These are phyloP conservation scores for Xylaria longipes DNA, from an alignment of 495 filamentous ascomycete species.

Conservation along the genomic window DNA sequence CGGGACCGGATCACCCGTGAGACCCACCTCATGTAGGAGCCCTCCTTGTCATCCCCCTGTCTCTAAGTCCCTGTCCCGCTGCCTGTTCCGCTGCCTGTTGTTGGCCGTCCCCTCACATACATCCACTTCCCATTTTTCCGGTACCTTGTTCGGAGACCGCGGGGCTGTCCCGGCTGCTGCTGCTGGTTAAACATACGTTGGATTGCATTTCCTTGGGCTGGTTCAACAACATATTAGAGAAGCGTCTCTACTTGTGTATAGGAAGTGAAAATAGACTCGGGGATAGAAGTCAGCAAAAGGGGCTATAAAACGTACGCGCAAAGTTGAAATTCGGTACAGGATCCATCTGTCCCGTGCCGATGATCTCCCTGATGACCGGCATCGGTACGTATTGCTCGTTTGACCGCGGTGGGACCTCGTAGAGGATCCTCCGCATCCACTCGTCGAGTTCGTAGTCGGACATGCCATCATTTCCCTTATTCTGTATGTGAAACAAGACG, in stretches of 20 bases:
- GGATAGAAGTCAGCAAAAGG: background rate
- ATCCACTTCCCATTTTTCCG: background rate
- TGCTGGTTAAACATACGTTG: background rate
- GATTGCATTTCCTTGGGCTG: background rate
- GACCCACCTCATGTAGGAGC: background rate
- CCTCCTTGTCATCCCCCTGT: background rate
- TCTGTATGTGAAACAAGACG: background rate
- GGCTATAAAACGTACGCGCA: background rate
- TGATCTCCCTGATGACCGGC: slow-evolving; percentile 2
- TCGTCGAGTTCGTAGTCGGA: background rate
- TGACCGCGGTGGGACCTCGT: slow-evolving; percentile 1
- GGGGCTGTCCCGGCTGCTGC: background rate
- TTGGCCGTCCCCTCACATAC: background rate
- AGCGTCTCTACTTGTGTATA: no score
- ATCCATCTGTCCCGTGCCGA: background rate
- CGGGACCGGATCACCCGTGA: slow-evolving; percentile 6
- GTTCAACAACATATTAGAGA: background rate
- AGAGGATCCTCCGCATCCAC: slow-evolving; percentile 3
- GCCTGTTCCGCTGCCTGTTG: background rate
- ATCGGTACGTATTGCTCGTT: background rate
- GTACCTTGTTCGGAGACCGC: background rate
- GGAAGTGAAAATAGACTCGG: background rate
- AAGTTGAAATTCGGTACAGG: background rate
- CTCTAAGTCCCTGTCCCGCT: no score
- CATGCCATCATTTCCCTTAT: background rate